Percentiles rank a stretch among this genome's conserved stretches.
These are phyloP conservation scores for Cladophialophora exuberans DNA, from an alignment of 2,329 filamentous ascomycete species.

Conservation along the genomic window DNA sequence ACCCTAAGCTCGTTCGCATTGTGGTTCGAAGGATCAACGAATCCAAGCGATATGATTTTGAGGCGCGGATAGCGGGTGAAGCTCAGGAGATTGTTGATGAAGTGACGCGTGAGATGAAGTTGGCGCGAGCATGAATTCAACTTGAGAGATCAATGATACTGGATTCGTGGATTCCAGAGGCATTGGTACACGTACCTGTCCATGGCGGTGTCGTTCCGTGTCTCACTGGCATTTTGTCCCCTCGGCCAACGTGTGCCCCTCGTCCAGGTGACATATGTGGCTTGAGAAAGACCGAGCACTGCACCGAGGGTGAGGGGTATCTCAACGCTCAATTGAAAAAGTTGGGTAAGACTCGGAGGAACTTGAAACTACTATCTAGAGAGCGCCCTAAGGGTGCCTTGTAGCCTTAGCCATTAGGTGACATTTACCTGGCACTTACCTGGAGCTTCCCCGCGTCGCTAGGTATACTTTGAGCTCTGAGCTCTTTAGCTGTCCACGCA, in stretches of 20 bases:
- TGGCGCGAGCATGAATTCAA: slow-evolving; percentile 41
- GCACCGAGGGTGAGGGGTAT: slow-evolving; percentile 6
- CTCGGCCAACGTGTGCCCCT: not conserved
- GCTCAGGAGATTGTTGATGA: slow-evolving; percentile 66
- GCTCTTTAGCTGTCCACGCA: not conserved
- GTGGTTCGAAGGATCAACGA: slow-evolving; percentile 64
- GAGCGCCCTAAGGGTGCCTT: too few relatives aligned
- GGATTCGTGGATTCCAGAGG: not conserved
- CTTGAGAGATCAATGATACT: too few relatives aligned
- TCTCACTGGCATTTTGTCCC: too few relatives aligned
- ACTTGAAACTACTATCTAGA: too few relatives aligned
- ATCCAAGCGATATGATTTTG: slow-evolving; percentile 69
- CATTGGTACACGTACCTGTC: not conserved
- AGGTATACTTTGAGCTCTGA: not conserved
- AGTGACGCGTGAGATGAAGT: slow-evolving; percentile 60
- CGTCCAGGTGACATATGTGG: slow-evolving; percentile 25
- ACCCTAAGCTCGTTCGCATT: slow-evolving; percentile 66
- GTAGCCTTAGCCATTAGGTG: too few relatives aligned
- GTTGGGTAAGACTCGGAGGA: too few relatives aligned
- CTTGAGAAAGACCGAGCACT: slow-evolving; percentile 11
- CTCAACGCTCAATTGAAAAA: not conserved
- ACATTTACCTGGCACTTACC: too few relatives aligned
- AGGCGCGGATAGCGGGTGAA: slow-evolving; percentile 60
- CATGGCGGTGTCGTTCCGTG: not conserved
- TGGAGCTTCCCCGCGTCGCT: slow-evolving; percentile 6